phyloP scores from a whole-genome alignment of 345 rosid genomes.

The Lagerstroemia speciosa region DNA sequence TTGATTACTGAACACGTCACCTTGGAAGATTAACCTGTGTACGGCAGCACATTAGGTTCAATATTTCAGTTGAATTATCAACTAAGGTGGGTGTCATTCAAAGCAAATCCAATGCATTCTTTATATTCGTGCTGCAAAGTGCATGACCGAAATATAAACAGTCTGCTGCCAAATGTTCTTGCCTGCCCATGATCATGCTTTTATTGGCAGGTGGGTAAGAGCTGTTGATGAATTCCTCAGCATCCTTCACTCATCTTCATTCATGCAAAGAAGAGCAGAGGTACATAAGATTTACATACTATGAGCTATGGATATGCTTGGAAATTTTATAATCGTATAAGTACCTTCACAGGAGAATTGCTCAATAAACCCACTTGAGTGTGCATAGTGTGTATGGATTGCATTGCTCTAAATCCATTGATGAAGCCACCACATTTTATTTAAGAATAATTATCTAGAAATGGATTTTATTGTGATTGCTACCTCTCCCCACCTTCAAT shows the following conservation, averaged over 20 bases:
- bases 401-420: neutral
- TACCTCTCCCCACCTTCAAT: no score
- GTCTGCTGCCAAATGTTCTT: neutral
- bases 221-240: constrained; percentile 64
- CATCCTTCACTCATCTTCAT: constrained; percentile 42
- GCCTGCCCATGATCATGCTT: neutral
- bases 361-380: neutral
- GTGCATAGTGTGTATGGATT: neutral
- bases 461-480: no score
- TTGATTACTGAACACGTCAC: neutral
- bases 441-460: neutral
- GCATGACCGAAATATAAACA: neutral
- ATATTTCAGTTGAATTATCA: neutral
- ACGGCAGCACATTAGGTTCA: neutral
- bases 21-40: neutral
- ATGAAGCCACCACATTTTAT: neutral
- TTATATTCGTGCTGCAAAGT: neutral
- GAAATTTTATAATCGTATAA: neutral
- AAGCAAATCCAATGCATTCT: neutral
- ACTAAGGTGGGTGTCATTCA: neutral
- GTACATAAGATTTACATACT: neutral
- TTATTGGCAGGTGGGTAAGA: constrained; percentile 72
- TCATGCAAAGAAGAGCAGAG: constrained; percentile 52
- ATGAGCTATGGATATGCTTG: neutral
- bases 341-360: neutral